A percentile compares a stretch with the other conserved stretches of the same genome.
These are phyloP conservation scores for Elsinoe arachidis DNA, from an alignment of 2,329 filamentous ascomycete genomes.

Conservation along the genomic window DNA sequence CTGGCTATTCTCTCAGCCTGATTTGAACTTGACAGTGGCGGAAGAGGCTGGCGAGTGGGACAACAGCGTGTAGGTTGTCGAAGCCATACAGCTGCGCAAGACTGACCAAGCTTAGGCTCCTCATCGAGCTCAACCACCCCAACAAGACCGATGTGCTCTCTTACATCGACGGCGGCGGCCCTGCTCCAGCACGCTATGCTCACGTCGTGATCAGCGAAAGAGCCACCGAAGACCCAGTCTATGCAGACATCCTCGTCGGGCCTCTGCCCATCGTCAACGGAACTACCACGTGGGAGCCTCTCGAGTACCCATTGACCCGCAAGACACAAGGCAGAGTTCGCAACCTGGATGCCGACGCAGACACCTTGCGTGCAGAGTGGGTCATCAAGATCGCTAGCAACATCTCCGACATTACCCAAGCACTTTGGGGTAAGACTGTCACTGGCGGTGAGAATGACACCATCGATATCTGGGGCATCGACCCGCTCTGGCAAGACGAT, in stretches of 20 bases:
- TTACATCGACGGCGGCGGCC: conserved; percentile 35
- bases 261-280: conserved; percentile 38
- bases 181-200: conserved; percentile 35
- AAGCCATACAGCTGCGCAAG: neutral
- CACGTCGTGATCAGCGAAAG: conserved; percentile 36
- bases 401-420: conserved; percentile 34
- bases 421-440: conserved; percentile 36
- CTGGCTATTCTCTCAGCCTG: conserved; percentile 34
- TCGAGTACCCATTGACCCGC: conserved; percentile 36
- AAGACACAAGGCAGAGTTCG: conserved; percentile 32
- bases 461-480: conserved; percentile 32
- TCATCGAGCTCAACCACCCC: conserved; percentile 34
- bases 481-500: conserved; percentile 38
- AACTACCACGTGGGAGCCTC: conserved; percentile 32
- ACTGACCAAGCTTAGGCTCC: conserved; percentile 11
- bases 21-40: conserved; percentile 31
- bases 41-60: conserved; percentile 22
- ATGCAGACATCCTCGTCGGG: conserved; percentile 40
- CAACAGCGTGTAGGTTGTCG: conserved; percentile 17
- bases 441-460: conserved; percentile 36
- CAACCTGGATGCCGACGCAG: conserved; percentile 33
- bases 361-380: conserved; percentile 28
- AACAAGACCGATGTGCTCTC: conserved; percentile 43
- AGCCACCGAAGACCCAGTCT: conserved; percentile 29
- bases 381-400: conserved; percentile 28